phyloP scores from a whole-genome alignment of 208 protist genomes.

The Leishmania braziliensis region DNA sequence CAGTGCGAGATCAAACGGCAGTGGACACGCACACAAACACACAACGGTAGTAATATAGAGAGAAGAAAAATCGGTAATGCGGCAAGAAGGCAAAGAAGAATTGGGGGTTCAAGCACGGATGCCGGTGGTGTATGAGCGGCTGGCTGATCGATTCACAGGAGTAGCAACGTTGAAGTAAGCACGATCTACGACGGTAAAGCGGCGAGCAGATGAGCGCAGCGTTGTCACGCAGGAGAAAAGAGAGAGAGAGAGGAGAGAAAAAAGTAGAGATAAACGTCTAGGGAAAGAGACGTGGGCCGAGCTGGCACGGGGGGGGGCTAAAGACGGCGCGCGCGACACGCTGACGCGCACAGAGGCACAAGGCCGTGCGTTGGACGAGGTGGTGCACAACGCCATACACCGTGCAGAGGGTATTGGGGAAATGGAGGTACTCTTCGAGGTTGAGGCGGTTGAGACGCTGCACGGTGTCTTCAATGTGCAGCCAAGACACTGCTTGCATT shows the following conservation, averaged over 20 bases:
- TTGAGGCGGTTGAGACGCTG: background rate
- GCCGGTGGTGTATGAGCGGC: background rate
- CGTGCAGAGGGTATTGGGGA: background rate
- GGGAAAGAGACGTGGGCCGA: background rate
- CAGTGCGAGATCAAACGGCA: background rate
- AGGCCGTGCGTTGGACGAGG: background rate
- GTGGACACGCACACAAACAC: background rate
- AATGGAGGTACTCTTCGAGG: background rate
- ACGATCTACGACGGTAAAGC: background rate
- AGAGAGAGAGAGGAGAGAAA: background rate
- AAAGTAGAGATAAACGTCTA: background rate
- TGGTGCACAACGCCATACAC: background rate
- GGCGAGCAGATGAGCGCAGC: background rate
- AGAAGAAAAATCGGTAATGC: background rate
- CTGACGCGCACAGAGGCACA: background rate
- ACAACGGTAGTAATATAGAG: background rate
- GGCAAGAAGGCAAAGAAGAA: background rate
- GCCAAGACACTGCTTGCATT: background rate
- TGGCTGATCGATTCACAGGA: background rate
- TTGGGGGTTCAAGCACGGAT: background rate
- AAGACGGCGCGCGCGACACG: background rate
- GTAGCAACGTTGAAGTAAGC: background rate
- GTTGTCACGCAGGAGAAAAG: background rate
- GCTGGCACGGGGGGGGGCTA: background rate
- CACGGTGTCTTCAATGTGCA: background rate